phyloP scores from a whole-genome alignment of 352 stramenopile genomes.

The Globisporangium nodosum region DNA sequence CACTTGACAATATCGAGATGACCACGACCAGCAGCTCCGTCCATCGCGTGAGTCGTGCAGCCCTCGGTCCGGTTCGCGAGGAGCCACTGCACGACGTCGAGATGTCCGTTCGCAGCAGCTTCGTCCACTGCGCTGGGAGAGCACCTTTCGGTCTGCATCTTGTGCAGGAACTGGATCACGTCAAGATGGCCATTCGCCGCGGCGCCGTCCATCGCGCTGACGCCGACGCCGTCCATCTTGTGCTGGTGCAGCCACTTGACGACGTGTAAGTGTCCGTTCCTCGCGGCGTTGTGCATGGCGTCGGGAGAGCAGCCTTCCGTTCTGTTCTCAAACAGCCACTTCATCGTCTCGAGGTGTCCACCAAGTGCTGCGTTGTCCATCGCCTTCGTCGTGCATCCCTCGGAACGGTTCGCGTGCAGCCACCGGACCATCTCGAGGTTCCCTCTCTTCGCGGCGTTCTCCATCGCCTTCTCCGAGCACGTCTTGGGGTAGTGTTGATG shows the following conservation, averaged over 20 bases:
- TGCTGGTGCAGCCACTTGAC: conserved; percentile 2
- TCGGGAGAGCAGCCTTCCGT: background rate
- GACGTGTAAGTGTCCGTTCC: background rate
- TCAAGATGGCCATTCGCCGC: background rate
- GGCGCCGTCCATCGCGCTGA: background rate
- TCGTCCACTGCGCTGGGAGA: background rate
- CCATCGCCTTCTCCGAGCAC: background rate
- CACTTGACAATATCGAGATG: background rate
- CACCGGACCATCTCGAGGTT: conserved; percentile 4
- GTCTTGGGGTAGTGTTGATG: background rate
- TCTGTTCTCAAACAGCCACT: conserved; percentile 3
- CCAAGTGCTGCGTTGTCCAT: background rate
- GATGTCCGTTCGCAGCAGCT: background rate
- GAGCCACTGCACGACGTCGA: background rate
- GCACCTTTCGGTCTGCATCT: background rate
- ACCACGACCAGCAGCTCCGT: background rate
- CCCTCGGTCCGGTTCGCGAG: background rate
- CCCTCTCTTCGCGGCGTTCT: background rate
- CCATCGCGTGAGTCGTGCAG: background rate
- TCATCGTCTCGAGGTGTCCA: background rate
- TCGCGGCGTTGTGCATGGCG: conserved; percentile 1
- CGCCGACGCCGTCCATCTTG: background rate
- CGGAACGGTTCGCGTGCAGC: background rate
- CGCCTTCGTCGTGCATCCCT: background rate
- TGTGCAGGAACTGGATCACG: background rate